Evolutionary conservation across 306 rosid genomes (phyloP), one percentile per base, ranked within the genome.

Genomic region (Astragalus membranaceus): DNA sequence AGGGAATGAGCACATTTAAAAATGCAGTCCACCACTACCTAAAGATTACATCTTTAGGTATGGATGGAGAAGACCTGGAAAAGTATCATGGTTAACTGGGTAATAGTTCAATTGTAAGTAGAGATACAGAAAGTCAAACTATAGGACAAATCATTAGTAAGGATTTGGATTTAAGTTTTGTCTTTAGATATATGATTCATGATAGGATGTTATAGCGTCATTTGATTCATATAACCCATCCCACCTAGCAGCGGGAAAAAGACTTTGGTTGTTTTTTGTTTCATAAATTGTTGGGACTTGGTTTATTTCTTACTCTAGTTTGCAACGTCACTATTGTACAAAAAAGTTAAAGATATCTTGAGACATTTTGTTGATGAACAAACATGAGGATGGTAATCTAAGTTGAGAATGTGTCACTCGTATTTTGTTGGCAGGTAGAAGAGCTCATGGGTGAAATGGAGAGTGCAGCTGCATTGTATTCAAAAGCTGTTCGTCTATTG

Each of bases 371-470:
- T 8, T 47, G 36, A 63, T 76, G 60, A 54, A 62, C 54, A 51
- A 59, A 69, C 42, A 14, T 13, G 29, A n/a, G 13, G 58, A 53
- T 67, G 57, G 20, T 49, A 32, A 60, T 73, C 43, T 49, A 56
- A 46, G 47, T 75, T 75, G 70, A 69, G 44, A 30, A 69, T 71
- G 15, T 63, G 55, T 42, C 74, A 15, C 14, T 52, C 32, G 2
- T 61, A 32, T 48, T 13, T 61, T 66, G 29, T 60, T 84, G 78
- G 79, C 87, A 95, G 99, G 99, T 95, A 29, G 96, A 95, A 32
- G 99, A 95, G 82, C 89, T 91, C 67, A 85, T 95, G 99, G 95
- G 92, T 46, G 78, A 82, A 26, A 74, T 88, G 92, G 96, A 86
- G 39, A 84, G 78, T 59, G 99, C 99, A 50, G 75, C 91, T 47